Evolutionary conservation across 192 early-diverging fungal genomes (phyloP), one percentile per base, ranked within the genome.

Genomic region (Podila verticillata): DNA sequence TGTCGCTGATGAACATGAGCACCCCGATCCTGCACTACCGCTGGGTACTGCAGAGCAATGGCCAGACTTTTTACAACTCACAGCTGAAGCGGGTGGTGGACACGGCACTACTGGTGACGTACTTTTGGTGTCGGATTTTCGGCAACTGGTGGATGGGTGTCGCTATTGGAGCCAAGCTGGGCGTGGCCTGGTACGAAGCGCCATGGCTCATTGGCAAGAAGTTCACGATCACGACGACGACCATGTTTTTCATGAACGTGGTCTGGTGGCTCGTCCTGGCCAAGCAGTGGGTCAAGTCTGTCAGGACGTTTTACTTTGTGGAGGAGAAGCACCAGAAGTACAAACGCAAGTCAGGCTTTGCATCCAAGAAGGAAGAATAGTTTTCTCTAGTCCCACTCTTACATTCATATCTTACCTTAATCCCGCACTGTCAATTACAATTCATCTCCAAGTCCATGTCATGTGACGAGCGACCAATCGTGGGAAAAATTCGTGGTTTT

Each of bases 181-280:
- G 63, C 2, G 57, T 73, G 39, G 26, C 57, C 2, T 73, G 71
- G 71, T 73, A 73, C 47, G 57, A 73, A 63, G 48, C 71, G 3
- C 71, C 71, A 26, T 24, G 20, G 64, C 22, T 49, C 20, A 66
- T 73, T 59, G 63, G 71, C 54, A 65, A 66, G 30, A 66, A 60
- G 48, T 73, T 49, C n/a, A 73, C 71, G 12, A 58, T 66, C 5
- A 73, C 71, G 7, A 73, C 71, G 15, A 66, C 63, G 64, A 66
- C 62, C 12, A 73, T 73, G 63, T 73, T 65, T 26, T 48, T 73
- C 36, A 73, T 73, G 71, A 73, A 73, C 48, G 26, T 73, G n/a
- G 64, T 73, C 22, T 73, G 63, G 71, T 66, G 63, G 63, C 17
- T 49, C 6, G 59, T 65, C 44, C 63, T 73, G 6, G 71, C 71